Evolutionary conservation across 805 yeast genomes (phyloP), one percentile per base, ranked within the genome.

Genomic region (Torulaspora indica): DNA sequence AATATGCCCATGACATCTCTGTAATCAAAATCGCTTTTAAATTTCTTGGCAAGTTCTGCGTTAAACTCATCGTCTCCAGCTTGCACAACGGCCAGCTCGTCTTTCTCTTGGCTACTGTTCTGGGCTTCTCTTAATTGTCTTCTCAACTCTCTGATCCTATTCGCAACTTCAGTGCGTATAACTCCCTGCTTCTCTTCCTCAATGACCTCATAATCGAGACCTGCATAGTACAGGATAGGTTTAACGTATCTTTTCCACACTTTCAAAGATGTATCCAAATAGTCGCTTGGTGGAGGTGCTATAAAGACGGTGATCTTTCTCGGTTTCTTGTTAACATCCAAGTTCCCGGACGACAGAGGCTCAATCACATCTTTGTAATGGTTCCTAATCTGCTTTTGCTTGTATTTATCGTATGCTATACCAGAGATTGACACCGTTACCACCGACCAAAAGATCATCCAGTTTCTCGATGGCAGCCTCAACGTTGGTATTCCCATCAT

Each of bases 201-300:
- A 56, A 74, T 73, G 8, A 93, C 64, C 45, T 87, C 93, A 57
- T 75, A 89, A 64, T 91, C 97, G 18, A 90, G 67, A 3, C 95
- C 95, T 6, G 87, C 83, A 3, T 95, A 75, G 52, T 83, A 85
- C 53, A 91, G 68, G 2, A 90, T 73, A 0, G 98, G 98, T 67
- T 91, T 91, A 52, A 88, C 75, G 59, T 77, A 89, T 42, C 81
- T 78, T 52, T 87, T 76, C 72, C 90, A 87, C 42, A 85, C 76
- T 48, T 75, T 77, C 64, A 85, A 59, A 8, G 91, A 79, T 45
- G 80, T 82, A 33, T 82, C 93, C 38, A 91, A 67, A 54, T 79
- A 86, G 61, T 91, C 97, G 56, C 86, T 85, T 15, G 98, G 98
- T 7, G 98, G 97, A n/a, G 98, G 98, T 0, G 96, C 95, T 45